Evolutionary conservation across 225 moss, liverwort and hornwort species (phyloP), one percentile per base, ranked within the genome.

Genomic region (Rhytidiadelphus loreus): DNA sequence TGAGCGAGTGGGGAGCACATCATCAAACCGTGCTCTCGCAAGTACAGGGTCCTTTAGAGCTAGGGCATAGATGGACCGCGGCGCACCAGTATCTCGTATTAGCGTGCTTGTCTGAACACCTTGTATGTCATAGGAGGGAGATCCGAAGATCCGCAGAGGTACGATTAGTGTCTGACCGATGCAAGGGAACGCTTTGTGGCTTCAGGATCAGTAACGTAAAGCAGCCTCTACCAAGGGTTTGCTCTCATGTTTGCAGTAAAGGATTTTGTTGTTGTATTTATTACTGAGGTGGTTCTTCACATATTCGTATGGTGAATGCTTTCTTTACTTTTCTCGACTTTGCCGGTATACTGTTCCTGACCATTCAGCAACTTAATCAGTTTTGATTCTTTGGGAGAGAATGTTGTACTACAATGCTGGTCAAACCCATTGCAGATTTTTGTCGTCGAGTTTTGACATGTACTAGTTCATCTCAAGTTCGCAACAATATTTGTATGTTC

Each of bases 21-120:
- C 92, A 92, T 83, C 90, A 77, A 93, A 91, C 53, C 80, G 88
- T 92, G 92, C 90, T 89, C 83, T 89, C 88, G 80, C 90, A 90
- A 86, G 86, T 91, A 87, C 88, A 90, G 86, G 69, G 81, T 90
- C 81, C 75, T 88, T 59, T 92, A 92, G 87, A 86, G 89, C 88
- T 90, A 81, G 91, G 86, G 83, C 89, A 65, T 89, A 92, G 92
- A 83, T 87, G 89, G 89, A 89, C 90, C 74, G 69, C 80, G 88
- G 90, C 79, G 92, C 86, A 69, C 43, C 73, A 55, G 83, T 90
- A 82, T 90, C 72, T 92, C 83, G 87, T 92, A 75, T 68, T 92
- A 92, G 87, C 85, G 90, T 82, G 83, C 88, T 83, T 88, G 83
- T 89, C 59, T 91, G 86, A 83, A 84, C 72, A 80, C 62, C 74